Evolutionary conservation across 495 filamentous ascomycete genomes (phyloP), one percentile per base, ranked within the genome.

Genomic region (Aspergillus conjunctus): DNA sequence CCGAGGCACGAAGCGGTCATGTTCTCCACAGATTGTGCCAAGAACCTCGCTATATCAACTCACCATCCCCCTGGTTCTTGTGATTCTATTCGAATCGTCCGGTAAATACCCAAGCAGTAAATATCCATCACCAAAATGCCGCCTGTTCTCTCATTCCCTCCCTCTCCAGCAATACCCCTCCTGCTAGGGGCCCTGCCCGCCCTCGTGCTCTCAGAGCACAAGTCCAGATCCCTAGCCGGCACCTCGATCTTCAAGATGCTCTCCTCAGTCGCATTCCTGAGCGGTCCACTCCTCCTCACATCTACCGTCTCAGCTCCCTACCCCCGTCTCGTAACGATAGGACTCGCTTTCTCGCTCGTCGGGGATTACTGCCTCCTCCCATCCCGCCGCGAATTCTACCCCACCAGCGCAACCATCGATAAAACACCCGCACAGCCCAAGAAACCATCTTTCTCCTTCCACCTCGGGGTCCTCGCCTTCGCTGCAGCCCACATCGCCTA

Each of bases 161-260:
- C 57, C 30, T n/a, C 17, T 11, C 37, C 34, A 34, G 58, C 61
- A 18, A 53, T 39, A 15, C 60, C 30, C 44, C 50, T 67, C 3
- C 58, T 67, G 17, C 52, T 64, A 34, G 58, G 49, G 9, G 51
- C 58, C 8, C 45, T 67, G 18, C 65, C 65, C 14, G 37, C 61
- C 1, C 34, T 67, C 15, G 61, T 64, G 7, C 22, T 65, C 37
- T 68, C 62, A 17, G 65, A 68, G 52, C 59, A 52, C 55, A 55
- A 57, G 32, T 60, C 65, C 44, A 51, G 56, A 48, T 68, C 62
- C 17, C 62, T 62, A 39, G 52, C 31, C 0, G 65, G 62, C 15
- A 65, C 62, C 0, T 58, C n/a, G 2, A 15, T 68, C 22, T 66
- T 68, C 64, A 68, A 68, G 51, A 64, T 68, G 66, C 60, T 66